Conservation (phyloP, 192 early-diverging fungal genomes). For the Umbelopsis ramanniana region DNA sequence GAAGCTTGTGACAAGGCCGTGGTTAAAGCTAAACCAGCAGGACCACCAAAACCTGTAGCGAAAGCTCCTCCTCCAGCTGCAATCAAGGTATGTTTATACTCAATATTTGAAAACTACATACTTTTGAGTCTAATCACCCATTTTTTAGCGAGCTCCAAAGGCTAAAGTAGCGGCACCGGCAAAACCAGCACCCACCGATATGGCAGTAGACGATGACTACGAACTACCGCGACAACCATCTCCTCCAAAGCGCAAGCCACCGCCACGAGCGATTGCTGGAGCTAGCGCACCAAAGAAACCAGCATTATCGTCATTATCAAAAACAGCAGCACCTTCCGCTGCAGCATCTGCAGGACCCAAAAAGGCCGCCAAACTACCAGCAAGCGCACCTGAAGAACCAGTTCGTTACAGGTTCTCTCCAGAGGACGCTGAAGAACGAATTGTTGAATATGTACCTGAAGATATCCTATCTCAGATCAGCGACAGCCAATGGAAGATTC, state of each 20-base stretch:
- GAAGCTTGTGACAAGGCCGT: slow-evolving; percentile 91
- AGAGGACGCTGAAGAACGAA: slow-evolving; percentile 71
- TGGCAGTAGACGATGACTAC: slow-evolving; percentile 36
- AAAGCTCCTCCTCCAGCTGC: slow-evolving; percentile 28
- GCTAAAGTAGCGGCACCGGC: slow-evolving; percentile 36
- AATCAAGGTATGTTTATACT: neutral
- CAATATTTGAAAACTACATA: too few relatives aligned
- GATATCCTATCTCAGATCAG: slow-evolving; percentile 64
- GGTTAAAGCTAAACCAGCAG: slow-evolving; percentile 66
- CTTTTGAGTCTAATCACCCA: neutral
- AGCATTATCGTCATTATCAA: slow-evolving; percentile 33
- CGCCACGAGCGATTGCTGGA: slow-evolving; percentile 34
- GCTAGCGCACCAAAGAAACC: slow-evolving; percentile 44
- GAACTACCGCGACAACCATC: slow-evolving; percentile 32
- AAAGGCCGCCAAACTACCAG: slow-evolving; percentile 44
- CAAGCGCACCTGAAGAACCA: slow-evolving; percentile 58
- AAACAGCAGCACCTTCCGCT: slow-evolving; percentile 28
- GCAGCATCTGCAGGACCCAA: slow-evolving; percentile 35
- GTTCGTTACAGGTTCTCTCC: slow-evolving; percentile 72
- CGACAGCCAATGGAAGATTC: slow-evolving; percentile 85
- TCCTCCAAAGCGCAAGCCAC: slow-evolving; percentile 41
- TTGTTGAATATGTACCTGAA: slow-evolving; percentile 65
- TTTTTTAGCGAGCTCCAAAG: neutral
- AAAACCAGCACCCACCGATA: slow-evolving; percentile 33
- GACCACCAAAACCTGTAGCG: slow-evolving; percentile 49